These are phyloP conservation scores for Xerocomus alliaceus DNA, from an alignment of 1,284 basidiomycete species.

Conservation along the genomic window DNA sequence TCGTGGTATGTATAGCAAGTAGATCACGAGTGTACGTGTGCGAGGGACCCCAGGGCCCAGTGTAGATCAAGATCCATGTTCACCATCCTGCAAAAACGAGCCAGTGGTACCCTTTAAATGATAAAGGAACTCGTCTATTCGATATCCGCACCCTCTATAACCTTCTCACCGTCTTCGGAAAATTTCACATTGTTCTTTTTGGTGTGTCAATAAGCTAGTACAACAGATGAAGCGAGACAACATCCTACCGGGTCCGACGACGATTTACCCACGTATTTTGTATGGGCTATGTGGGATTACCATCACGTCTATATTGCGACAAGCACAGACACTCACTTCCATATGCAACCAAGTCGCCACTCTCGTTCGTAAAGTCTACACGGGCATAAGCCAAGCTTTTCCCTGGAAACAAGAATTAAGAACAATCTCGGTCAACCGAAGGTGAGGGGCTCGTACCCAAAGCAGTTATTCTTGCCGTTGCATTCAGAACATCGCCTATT, in stretches of 20 bases:
- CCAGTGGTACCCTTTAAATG: no score
- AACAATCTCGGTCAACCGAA: background rate
- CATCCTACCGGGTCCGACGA: constrained; percentile 62
- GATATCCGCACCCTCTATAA: constrained; percentile 71
- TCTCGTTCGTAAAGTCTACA: constrained; percentile 75
- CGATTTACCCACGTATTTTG: constrained; percentile 86
- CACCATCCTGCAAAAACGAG: no score
- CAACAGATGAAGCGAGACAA: background rate
- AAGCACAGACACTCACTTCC: constrained; percentile 60
- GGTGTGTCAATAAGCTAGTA: background rate
- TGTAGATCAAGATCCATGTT: no score
- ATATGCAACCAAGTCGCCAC: constrained; percentile 82
- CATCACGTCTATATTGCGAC: constrained; percentile 6
- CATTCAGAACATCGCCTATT: constrained; percentile 67
- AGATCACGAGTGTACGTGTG: no score
- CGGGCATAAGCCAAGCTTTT: constrained; percentile 84
- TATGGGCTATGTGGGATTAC: constrained; percentile 67
- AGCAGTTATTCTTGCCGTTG: constrained; percentile 65
- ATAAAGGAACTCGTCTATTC: constrained; percentile 27
- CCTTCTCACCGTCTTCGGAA: constrained; percentile 75
- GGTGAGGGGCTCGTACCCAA: constrained; percentile 53
- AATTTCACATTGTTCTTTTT: constrained; percentile 81
- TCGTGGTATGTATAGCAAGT: no score
- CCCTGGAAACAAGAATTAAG: constrained; percentile 52
- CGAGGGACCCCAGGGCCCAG: no score